Base-by-base conservation (phyloP, 2,329 filamentous ascomycete species). In the Taxawa tesnikishii region DNA sequence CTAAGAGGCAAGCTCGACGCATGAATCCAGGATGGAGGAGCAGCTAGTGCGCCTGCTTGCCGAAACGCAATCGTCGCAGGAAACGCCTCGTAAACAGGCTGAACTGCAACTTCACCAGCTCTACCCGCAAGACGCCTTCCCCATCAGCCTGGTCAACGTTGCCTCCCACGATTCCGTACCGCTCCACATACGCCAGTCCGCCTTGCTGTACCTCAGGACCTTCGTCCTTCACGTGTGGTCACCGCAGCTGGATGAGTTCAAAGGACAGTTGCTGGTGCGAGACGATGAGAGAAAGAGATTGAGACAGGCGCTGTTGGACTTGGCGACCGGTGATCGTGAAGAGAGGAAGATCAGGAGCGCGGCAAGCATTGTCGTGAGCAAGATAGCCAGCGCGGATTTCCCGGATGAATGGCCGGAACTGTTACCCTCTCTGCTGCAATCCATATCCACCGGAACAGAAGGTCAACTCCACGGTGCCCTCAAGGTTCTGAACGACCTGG, bases 341-440 rank as follows among this genome's bases (percentile, higher is more conserved):
- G 83, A 94, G 50, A 74, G 84, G 45, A 94, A 83, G 60, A 78
- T 94, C 51, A 90, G 90, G 63, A 73, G 78, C 34, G 76, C 81
- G n/a, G 83, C 88, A 31, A 92, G 85, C 66, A 83, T 77, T 44
- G 75, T 80, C 4, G 83, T 94, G 40, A 88, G 85, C 64, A 96
- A 94, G 62, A 93, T 98, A 45, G 90, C 90, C 35, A 80, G 77
- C 41, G 74, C 79, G 49, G 90, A 98, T 62, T 96, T 93, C 52
- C 90, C 90, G 32, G 84, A 94, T 38, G 73, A 87, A 48, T 98
- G 90, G 90, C 84, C 87, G n/a, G 73, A 74, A 43, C 73, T 98
- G 26, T 73, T 98, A 17, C 83, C 84, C 14, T 73, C 75, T 19
- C 67, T 96, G 26, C 71, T 98, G 39, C 71, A 73, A 26, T 68